A percentile compares a stretch with the other conserved stretches of the same genome.
These are phyloP conservation scores for Botrytis fabae DNA, from an alignment of 2,329 filamentous ascomycete genomes.

Conservation along the genomic window DNA sequence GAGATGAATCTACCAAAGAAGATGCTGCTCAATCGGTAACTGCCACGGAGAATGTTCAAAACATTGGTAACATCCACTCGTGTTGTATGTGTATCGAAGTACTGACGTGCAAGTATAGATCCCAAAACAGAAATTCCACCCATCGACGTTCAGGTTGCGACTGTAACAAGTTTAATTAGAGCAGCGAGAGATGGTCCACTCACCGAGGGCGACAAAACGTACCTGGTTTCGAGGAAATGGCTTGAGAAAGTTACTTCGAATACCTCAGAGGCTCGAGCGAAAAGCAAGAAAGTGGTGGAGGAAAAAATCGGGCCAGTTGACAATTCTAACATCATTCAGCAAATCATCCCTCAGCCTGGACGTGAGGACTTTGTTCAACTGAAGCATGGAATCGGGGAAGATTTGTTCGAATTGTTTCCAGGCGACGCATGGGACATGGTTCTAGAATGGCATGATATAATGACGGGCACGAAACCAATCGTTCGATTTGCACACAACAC, in stretches of 20 bases:
- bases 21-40: neutral
- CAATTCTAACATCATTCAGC: conserved; percentile 77
- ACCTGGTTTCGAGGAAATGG: conserved; percentile 78
- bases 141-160: conserved; percentile 71
- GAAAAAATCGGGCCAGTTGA: conserved; percentile 73
- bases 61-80: neutral
- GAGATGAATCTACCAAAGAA: conserved; percentile 24
- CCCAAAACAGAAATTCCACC: conserved; percentile 42
- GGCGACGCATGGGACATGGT: conserved; percentile 80
- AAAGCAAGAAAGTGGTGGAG: conserved; percentile 60
- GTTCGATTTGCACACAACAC: conserved; percentile 77
- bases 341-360: conserved; percentile 53
- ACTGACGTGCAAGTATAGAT: conserved; percentile 13
- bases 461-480: conserved; percentile 68
- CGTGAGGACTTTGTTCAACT: conserved; percentile 68
- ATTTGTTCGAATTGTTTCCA: conserved; percentile 76
- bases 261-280: conserved; percentile 57
- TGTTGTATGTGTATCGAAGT: neutral
- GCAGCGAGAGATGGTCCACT: conserved; percentile 50
- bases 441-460: conserved; percentile 77
- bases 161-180: conserved; percentile 63
- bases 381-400: conserved; percentile 64
- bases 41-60: conserved; percentile 21
- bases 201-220: conserved; percentile 73
- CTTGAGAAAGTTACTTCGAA: conserved; percentile 70